phyloP scores from a whole-genome alignment of 257 asterid species.

The Solanum medicagineum region DNA sequence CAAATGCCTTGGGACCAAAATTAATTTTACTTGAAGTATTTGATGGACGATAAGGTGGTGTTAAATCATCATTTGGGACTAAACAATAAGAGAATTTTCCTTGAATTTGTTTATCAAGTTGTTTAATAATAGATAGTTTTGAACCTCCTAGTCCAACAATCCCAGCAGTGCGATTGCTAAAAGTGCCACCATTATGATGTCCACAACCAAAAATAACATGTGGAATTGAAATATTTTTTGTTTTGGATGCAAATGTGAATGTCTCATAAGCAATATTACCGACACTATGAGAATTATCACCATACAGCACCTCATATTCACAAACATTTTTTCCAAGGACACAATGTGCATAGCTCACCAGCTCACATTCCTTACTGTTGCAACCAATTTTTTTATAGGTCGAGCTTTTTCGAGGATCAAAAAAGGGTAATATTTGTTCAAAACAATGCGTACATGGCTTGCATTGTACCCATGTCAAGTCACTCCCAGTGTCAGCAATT shows the following conservation, averaged over 20 bases:
- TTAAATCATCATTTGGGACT: neutral
- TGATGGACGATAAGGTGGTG: neutral
- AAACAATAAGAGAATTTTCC: constrained; percentile 54
- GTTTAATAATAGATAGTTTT: constrained; percentile 29
- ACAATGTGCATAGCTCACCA: neutral
- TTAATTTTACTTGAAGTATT: constrained; percentile 29
- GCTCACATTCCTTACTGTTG: constrained; percentile 6
- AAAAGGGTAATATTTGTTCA: constrained; percentile 32
- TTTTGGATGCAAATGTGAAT: constrained; percentile 11
- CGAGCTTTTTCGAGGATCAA: constrained; percentile 16
- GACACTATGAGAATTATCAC: constrained; percentile 15
- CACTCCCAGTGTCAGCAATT: constrained; percentile 58
- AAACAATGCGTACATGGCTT: constrained; percentile 33
- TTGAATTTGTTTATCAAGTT: constrained; percentile 5
- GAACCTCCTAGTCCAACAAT: constrained; percentile 56
- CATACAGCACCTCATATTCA: constrained; percentile 19
- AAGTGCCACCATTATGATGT: constrained; percentile 23
- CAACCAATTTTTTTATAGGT: constrained; percentile 20
- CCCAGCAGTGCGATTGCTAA: constrained; percentile 23
- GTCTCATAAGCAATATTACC: constrained; percentile 43
- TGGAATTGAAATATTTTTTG: constrained; percentile 2
- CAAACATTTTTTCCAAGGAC: constrained; percentile 1
- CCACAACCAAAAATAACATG: constrained; percentile 49
- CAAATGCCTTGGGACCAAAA: constrained; percentile 26
- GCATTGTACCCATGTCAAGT: constrained; percentile 55